Conservation (phyloP, 169 alveolate species). For the Babesia ovis region DNA sequence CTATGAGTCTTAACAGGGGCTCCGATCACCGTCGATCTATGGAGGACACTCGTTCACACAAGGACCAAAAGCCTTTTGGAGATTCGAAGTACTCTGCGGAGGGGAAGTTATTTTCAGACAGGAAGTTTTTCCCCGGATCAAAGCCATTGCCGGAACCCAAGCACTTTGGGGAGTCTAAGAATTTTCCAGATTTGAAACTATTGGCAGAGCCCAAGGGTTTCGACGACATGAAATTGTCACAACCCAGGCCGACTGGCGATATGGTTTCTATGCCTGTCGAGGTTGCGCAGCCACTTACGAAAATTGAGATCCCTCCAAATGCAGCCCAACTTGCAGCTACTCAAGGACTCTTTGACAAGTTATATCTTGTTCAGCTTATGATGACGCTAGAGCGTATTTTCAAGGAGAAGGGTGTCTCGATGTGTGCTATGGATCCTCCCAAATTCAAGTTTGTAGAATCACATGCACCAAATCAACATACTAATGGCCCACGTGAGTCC, state of each 20-base stretch:
- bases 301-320: conserved; percentile 15
- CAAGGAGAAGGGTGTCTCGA: not conserved
- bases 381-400: conserved; percentile 17
- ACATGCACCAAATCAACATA: not conserved
- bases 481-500: not conserved
- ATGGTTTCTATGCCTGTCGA: not conserved
- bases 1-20: not conserved
- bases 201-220: not conserved
- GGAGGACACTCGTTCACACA: not conserved
- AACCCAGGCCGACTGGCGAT: not conserved
- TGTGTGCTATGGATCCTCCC: not conserved
- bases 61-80: not conserved
- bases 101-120: not conserved
- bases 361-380: conserved; percentile 47
- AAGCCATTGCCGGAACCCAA: conserved; percentile 3
- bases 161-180: not conserved
- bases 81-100: not conserved
- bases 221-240: not conserved
- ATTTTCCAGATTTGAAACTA: not conserved
- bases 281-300: not conserved
- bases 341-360: conserved; percentile 45
- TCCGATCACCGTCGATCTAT: not conserved
- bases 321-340: conserved; percentile 30
- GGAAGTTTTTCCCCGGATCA: not conserved
- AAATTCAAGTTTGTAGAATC: conserved; percentile 15